Percentiles rank a stretch among this genome's conserved stretches.
Evolutionary conservation across 2,329 filamentous ascomycete species (phyloP).

Genomic region (Teratosphaeriaceae sp.): DNA sequence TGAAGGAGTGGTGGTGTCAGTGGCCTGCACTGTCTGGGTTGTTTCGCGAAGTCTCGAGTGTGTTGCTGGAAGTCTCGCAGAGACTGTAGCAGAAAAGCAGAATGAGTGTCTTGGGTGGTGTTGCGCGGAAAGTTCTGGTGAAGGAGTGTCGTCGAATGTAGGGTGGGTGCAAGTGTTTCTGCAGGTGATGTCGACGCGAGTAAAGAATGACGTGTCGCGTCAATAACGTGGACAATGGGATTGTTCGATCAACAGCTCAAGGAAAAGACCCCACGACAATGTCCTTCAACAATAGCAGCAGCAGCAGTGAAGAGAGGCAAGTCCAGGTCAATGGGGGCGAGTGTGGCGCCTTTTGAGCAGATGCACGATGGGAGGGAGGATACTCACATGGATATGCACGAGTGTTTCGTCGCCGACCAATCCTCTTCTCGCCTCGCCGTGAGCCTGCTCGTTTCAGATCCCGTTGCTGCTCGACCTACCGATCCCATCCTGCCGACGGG

Average conservation of each 20-base stretch:
- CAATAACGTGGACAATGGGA: conserved; percentile 6
- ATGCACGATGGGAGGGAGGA: background rate
- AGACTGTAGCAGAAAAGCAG: background rate
- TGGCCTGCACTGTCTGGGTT: conserved; percentile 12
- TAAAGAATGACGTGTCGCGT: conserved; percentile 7
- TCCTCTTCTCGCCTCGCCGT: too few species aligned
- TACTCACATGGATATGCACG: background rate
- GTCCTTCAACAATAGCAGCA: conserved; percentile 1
- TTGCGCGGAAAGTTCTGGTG: background rate
- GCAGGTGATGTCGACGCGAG: background rate
- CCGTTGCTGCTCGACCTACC: background rate
- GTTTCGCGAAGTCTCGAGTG: background rate
- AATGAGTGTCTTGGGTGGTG: conserved; percentile 2
- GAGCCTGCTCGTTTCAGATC: background rate
- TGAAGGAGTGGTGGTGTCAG: conserved; percentile 11
- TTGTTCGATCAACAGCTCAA: conserved; percentile 1
- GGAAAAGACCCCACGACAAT: background rate
- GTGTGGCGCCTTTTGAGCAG: conserved; percentile 1
- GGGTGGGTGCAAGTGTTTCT: background rate
- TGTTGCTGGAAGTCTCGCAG: background rate
- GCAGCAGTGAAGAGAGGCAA: conserved; percentile 3
- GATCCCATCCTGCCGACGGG: background rate
- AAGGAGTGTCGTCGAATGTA: background rate
- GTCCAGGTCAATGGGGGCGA: conserved; percentile 1
- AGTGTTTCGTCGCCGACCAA: conserved; percentile 4